Percentiles rank a stretch among this genome's conserved stretches.
These are phyloP conservation scores for Luffa aegyptiaca DNA, from an alignment of 306 rosid genomes.

Conservation along the genomic window DNA sequence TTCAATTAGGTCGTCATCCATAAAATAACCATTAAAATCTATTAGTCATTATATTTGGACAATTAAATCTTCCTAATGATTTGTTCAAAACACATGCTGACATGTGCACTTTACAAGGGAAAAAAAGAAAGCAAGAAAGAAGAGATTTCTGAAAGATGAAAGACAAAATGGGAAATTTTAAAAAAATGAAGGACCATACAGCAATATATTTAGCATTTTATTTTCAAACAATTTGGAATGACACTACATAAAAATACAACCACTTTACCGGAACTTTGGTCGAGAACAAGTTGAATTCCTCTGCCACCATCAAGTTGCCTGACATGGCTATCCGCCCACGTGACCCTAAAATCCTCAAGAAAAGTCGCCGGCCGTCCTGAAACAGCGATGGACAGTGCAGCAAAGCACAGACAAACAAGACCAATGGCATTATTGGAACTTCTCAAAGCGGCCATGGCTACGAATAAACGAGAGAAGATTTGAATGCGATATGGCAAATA, in stretches of 20 bases:
- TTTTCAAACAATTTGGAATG: too few relatives aligned
- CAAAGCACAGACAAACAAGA: conserved; percentile 17
- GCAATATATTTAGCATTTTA: too few relatives aligned
- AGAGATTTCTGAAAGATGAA: too few relatives aligned
- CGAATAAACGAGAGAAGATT: neutral
- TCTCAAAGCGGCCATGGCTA: conserved; percentile 16
- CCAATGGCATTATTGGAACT: neutral
- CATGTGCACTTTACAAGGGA: too few relatives aligned
- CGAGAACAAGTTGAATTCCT: conserved; percentile 68
- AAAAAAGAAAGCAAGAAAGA: too few relatives aligned
- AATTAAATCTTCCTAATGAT: too few relatives aligned
- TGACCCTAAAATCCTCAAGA: conserved; percentile 45
- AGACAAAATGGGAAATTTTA: too few relatives aligned
- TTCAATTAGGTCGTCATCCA: too few relatives aligned
- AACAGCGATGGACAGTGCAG: conserved; percentile 22
- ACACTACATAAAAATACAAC: neutral
- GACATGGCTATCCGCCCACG: conserved; percentile 80
- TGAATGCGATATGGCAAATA: conserved; percentile 16
- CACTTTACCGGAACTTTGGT: conserved; percentile 59
- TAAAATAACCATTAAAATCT: too few relatives aligned
- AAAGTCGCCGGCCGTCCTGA: conserved; percentile 67
- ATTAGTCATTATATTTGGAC: too few relatives aligned
- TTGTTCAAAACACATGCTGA: too few relatives aligned
- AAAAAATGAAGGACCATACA: too few relatives aligned
- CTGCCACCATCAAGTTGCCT: conserved; percentile 67